Base-by-base conservation (phyloP, 768 basidiomycete species). In the Rhodotorula graminis region DNA sequence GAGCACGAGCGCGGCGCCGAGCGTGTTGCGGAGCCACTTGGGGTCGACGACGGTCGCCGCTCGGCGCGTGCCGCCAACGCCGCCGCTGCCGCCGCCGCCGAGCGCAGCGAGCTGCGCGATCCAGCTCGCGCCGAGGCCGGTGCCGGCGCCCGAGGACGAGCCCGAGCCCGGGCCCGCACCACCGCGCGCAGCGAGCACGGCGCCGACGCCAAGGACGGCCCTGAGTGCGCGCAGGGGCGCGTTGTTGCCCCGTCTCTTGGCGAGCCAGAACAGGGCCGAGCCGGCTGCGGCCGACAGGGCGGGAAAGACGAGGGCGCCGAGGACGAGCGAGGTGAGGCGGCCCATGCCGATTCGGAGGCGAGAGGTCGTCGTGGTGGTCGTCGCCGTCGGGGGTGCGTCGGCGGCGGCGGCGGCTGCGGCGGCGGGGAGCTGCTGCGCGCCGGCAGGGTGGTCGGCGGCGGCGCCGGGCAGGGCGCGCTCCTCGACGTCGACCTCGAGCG, bases 1-100 rank as follows among this genome's bases (percentile, higher is more conserved):
- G 18, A 78, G 66, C 29, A 79, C 61, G 33, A 78, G 19, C 21
- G 69, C 76, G 23, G 74, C 70, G 27, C 79, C 79, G 33, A 79
- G 44, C 27, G 76, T 64, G 67, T 73, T 79, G 19, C 79, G 64
- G 59, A 79, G 69, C 79, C 79, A 80, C 3, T 78, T 72, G 19
- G 79, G 79, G 55, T 80, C 79, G 33, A 80, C 65, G 19, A 58
- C 59, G 21, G 37, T 19, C 12, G 53, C 12, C 9, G 19, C 25
- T n/a, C n/a, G n/a, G n/a, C n/a, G n/a, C n/a, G n/a, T n/a, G n/a
- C n/a, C n/a, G n/a, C n/a, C n/a, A n/a, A n/a, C n/a, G n/a, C n/a
- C n/a, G n/a, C n/a, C n/a, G n/a, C n/a, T n/a, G n/a, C n/a, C n/a
- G n/a, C n/a, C n/a, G n/a, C n/a, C n/a, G n/a, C n/a, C 4, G 16